phyloP scores from a whole-genome alignment of 2,329 filamentous ascomycete species.

The Exutisphaerella laricina region DNA sequence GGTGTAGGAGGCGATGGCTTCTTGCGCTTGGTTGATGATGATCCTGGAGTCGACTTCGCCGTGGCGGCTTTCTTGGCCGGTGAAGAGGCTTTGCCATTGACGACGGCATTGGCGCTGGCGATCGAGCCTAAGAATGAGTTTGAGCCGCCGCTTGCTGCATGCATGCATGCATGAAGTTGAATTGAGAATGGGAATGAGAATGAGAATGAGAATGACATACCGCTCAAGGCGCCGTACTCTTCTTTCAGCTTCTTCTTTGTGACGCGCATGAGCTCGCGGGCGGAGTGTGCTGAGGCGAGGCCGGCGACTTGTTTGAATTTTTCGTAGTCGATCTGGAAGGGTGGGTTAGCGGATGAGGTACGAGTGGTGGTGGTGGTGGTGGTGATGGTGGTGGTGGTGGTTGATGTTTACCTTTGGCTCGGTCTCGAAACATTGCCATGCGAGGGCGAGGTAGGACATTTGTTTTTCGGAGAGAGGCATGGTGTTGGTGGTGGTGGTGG shows the following conservation, averaged over 20 bases:
- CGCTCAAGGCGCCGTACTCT: conserved; percentile 23
- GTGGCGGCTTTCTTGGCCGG: too few species aligned
- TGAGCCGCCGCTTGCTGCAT: too few species aligned
- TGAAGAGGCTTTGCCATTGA: neutral
- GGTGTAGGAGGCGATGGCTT: conserved; percentile 7
- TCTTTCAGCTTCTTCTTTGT: conserved; percentile 33
- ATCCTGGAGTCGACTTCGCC: too few species aligned
- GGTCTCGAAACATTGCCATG: conserved; percentile 31
- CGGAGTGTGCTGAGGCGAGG: conserved; percentile 25
- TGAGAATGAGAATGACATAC: neutral
- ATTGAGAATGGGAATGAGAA: neutral
- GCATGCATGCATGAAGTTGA: neutral
- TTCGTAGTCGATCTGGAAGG: conserved; percentile 30
- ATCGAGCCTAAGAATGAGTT: neutral
- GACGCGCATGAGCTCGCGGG: conserved; percentile 32
- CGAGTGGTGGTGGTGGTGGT: neutral
- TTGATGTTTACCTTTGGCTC: conserved; percentile 26
- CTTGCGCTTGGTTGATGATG: neutral
- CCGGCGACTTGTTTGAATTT: conserved; percentile 29
- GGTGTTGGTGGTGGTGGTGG: neutral
- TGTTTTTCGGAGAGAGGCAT: conserved; percentile 28
- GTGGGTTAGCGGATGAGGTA: too few species aligned
- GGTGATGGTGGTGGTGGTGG: neutral
- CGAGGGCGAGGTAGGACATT: conserved; percentile 28
- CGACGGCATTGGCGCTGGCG: neutral